Evolutionary conservation across 805 yeast genomes (phyloP).

Genomic region (Candida ponderosae): DNA sequence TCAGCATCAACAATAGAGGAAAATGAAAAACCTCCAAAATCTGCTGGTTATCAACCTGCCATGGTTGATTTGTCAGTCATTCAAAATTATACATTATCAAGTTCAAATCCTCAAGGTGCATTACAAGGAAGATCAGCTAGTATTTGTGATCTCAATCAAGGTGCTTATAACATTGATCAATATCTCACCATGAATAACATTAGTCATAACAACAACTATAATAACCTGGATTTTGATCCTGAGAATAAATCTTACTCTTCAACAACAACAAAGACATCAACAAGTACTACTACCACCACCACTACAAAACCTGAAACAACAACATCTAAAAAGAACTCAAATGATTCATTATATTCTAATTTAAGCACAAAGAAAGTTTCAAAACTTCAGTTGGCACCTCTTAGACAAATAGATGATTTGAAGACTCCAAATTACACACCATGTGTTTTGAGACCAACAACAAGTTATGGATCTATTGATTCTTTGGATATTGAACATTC

Average conservation of each 20-base stretch:
- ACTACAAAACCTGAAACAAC: slow-evolving; percentile 6
- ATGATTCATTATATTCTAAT: slow-evolving; percentile 10
- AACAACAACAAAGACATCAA: background rate
- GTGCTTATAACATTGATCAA: slow-evolving; percentile 4
- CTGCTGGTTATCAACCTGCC: slow-evolving; percentile 3
- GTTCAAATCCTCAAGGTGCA: background rate
- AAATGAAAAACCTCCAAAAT: no score
- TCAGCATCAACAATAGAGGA: no score
- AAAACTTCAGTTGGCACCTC: slow-evolving; percentile 13
- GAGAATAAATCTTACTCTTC: background rate
- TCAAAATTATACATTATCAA: background rate
- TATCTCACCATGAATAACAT: slow-evolving; percentile 2
- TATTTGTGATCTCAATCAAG: background rate
- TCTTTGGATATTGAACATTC: background rate
- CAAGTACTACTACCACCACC: background rate
- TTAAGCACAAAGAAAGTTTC: slow-evolving; percentile 10
- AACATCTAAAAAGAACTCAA: slow-evolving; percentile 15
- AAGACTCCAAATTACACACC: slow-evolving; percentile 73
- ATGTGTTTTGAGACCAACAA: slow-evolving; percentile 52
- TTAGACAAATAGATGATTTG: slow-evolving; percentile 62
- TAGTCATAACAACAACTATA: background rate
- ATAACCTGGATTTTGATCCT: background rate
- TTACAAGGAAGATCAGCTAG: slow-evolving; percentile 1
- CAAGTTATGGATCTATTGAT: slow-evolving; percentile 1
- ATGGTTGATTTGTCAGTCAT: slow-evolving; percentile 1